Base-by-base conservation (phyloP, 2,329 filamentous ascomycete genomes). In the Colletotrichum agaves region DNA sequence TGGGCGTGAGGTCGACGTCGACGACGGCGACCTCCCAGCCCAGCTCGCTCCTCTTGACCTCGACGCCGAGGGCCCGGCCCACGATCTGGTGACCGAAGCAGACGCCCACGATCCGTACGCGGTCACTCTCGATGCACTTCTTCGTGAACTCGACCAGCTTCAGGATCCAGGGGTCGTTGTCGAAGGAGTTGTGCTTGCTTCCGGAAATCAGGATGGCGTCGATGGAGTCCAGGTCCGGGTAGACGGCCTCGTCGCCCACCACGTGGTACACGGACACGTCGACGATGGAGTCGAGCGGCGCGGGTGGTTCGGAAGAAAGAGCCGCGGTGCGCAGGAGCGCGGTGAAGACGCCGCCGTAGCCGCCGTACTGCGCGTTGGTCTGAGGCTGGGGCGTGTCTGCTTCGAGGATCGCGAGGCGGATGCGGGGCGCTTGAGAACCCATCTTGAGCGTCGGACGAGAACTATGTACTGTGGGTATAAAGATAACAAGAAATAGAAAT, bases 11-110 rank as follows among this genome's bases (percentile, higher is more conserved):
- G 67, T 88, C 78, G 44, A 95, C 83, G 31, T 89, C 85, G 23
- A 87, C 87, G 3, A 96, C 93, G 56, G 91, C 89, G n/a, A 92
- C 81, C 80, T 97, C 94, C 94, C 93, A 97, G 2, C 93, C 93
- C 19, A 81, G 78, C 23, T 88, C 84, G 75, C 88, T 92, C 61
- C 88, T 81, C 39, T 84, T 89, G 2, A 97, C 91, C 72, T 87
- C 85, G 19, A 81, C 85, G 3, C 89, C 92, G 72, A 94, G 76
- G 1, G 93, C 92, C 59, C 93, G 85, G 1, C 87, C 93, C 47
- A 96, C 81, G 73, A 97, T 94, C 81, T 97, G 93, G 77, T 97
- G 93, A 5, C 93, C 93, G 77, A 95, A 97, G 79, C 93, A 97
- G 15, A 96, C 85, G 11, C 93, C 93, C 15, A 97, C 84, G n/a